Evolutionary conservation across 2,329 filamentous ascomycete species (phyloP).

Genomic region (Fusarium denticulatum): DNA sequence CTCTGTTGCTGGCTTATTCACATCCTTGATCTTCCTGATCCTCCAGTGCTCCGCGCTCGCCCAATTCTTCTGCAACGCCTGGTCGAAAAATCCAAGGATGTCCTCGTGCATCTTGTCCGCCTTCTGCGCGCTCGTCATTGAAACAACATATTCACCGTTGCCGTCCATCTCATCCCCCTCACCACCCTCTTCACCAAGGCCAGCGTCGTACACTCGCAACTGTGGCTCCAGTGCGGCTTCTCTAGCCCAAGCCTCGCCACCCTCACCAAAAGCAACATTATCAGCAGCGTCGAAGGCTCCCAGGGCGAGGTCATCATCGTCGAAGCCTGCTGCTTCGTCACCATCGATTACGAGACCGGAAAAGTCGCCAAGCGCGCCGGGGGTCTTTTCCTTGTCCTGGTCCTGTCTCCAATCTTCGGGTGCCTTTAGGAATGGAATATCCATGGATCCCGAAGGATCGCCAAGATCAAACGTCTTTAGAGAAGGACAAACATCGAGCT

Average conservation of each 20-base stretch:
- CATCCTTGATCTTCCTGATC: constrained; percentile 89
- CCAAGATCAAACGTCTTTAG: constrained; percentile 94
- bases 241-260: constrained; percentile 93
- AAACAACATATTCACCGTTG: constrained; percentile 79
- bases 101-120: constrained; percentile 84
- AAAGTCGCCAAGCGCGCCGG: constrained; percentile 68
- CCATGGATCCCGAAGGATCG: constrained; percentile 82
- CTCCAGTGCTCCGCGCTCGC: constrained; percentile 98
- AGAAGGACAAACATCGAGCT: constrained; percentile 93
- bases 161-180: constrained; percentile 56
- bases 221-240: constrained; percentile 89
- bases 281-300: constrained; percentile 76
- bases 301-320: constrained; percentile 74
- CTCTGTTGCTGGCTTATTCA: constrained; percentile 69
- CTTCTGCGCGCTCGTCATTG: constrained; percentile 74
- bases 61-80: constrained; percentile 97
- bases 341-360: constrained; percentile 88
- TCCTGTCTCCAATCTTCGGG: constrained; percentile 85
- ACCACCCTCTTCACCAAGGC: constrained; percentile 65
- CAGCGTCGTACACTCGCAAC: constrained; percentile 79
- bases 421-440: constrained; percentile 91
- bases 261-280: constrained; percentile 91
- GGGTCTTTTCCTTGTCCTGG: constrained; percentile 69
- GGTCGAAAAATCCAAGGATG: constrained; percentile 97
- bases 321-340: constrained; percentile 82